These are phyloP conservation scores for Cicer yamashitae DNA, from an alignment of 306 rosid genomes.

Conservation along the genomic window DNA sequence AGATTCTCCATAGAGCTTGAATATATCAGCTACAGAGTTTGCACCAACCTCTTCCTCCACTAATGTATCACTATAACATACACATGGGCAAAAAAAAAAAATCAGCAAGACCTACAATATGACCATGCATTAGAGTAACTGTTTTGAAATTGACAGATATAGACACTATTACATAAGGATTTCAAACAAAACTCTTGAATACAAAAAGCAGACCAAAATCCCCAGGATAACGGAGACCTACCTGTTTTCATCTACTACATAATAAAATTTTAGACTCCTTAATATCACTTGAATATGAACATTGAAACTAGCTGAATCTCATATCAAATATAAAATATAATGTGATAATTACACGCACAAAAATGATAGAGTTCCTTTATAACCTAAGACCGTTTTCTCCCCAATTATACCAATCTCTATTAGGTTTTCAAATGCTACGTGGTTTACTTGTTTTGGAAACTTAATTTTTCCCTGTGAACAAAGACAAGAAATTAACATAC, in stretches of 20 bases:
- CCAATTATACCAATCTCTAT: slow-evolving; percentile 20
- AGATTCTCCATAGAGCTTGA: slow-evolving; percentile 78
- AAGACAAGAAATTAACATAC: slow-evolving; percentile 45
- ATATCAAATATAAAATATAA: slow-evolving; percentile 19
- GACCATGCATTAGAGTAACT: slow-evolving; percentile 25
- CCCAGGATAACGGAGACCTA: slow-evolving; percentile 9
- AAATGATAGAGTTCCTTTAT: slow-evolving; percentile 16
- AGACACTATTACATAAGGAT: slow-evolving; percentile 19
- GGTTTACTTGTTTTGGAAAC: neutral
- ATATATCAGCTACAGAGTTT: slow-evolving; percentile 81
- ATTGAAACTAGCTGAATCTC: slow-evolving; percentile 23
- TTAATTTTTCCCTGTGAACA: slow-evolving; percentile 4
- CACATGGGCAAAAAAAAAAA: slow-evolving; percentile 40
- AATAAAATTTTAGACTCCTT: slow-evolving; percentile 10
- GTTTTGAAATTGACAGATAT: slow-evolving; percentile 25
- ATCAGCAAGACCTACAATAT: slow-evolving; percentile 42
- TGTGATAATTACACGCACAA: slow-evolving; percentile 17
- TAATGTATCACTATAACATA: slow-evolving; percentile 72
- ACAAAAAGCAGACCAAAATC: slow-evolving; percentile 36
- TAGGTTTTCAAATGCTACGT: neutral
- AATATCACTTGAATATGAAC: slow-evolving; percentile 25
- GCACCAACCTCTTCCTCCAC: slow-evolving; percentile 79
- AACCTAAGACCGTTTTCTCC: slow-evolving; percentile 9
- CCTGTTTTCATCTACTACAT: slow-evolving; percentile 34
- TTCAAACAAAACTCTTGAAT: slow-evolving; percentile 34